Base-by-base conservation (phyloP, 352 stramenopile genomes). In the Phytophthora cryptogea region DNA sequence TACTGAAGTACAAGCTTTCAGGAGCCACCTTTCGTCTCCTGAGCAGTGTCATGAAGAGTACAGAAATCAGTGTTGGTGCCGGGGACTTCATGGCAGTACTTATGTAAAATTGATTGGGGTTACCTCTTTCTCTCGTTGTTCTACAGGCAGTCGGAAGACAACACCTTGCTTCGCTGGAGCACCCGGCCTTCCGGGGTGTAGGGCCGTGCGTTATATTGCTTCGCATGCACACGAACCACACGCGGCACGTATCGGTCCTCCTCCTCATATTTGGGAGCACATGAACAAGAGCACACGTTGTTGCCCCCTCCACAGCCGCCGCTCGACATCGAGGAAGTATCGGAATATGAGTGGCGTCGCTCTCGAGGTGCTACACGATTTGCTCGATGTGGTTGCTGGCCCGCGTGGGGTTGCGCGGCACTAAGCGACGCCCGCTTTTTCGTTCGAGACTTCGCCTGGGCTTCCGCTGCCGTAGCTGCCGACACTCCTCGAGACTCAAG, bases 161-260 rank as follows among this genome's bases (percentile, higher is more conserved):
- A 65, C 20, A 76, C 65, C 71, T 88, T 90, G 62, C 53, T 88
- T 17, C 66, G 77, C 26, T 63, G 55, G 14, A 86, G 56, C 39
- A 83, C 63, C 13, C 66, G 68, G 20, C 65, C 68, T 23, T 71
- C 71, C 11, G 80, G 56, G 3, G 73, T 83, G 56, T 81, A 90
- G 17, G 79, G 81, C 10, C 74, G 70, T 11, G 40, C 42, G 31
- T 87, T 78, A 52, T 74, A 69, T 61, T 90, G 81, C 62, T 88
- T 90, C n/a, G 73, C 66, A 33, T 90, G 81, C 27, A 86, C 71
- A 13, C 66, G 66, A 16, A 78, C 61, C 11, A 90, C 61, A 6
- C 81, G 76, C 3, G 81, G 81, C 8, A 46, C 47, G 17, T 59
- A 56, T 7, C 52, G 47, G 3, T 72, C 62, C 30, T 70, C 65